Percentiles rank a stretch among this genome's conserved stretches.
Conservation (phyloP, 768 basidiomycete genomes). For the Royoungia palumana region DNA sequence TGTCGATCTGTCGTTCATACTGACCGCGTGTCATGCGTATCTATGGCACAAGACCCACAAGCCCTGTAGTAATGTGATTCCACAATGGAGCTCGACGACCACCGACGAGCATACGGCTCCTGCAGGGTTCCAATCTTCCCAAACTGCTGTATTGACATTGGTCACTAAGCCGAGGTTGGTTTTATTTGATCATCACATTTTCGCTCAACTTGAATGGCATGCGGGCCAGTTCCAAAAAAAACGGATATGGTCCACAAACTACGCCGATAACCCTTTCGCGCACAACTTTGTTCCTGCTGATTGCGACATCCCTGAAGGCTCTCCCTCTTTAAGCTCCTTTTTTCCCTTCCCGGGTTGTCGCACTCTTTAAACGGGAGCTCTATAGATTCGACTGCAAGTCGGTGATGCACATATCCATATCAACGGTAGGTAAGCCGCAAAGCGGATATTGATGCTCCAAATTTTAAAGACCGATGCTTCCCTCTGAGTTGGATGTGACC, state of each 20-base stretch:
- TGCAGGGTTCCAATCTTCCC: too few species aligned
- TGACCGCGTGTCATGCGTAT: background rate
- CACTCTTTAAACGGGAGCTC: conserved; percentile 1
- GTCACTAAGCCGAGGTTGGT: background rate
- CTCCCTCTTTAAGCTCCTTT: conserved; percentile 11
- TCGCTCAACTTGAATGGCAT: background rate
- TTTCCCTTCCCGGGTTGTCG: conserved; percentile 6
- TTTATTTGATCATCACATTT: conserved; percentile 1
- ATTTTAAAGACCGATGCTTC: conserved; percentile 1
- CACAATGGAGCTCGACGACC: background rate
- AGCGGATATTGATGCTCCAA: conserved; percentile 17
- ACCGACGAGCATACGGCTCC: background rate
- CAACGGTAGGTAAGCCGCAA: conserved; percentile 17
- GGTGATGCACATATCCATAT: conserved; percentile 4
- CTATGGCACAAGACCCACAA: background rate
- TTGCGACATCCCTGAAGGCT: conserved; percentile 8
- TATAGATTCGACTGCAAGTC: background rate
- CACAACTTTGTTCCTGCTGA: conserved; percentile 11
- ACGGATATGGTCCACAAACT: conserved; percentile 8
- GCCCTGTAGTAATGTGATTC: background rate
- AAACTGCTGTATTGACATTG: background rate
- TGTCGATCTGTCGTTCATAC: conserved; percentile 3
- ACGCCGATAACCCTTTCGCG: conserved; percentile 9
- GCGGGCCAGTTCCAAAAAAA: conserved; percentile 4
- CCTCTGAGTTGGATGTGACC: conserved; percentile 1